Conservation (phyloP, 805 yeast genomes). For the Nakazawaea holstii region DNA sequence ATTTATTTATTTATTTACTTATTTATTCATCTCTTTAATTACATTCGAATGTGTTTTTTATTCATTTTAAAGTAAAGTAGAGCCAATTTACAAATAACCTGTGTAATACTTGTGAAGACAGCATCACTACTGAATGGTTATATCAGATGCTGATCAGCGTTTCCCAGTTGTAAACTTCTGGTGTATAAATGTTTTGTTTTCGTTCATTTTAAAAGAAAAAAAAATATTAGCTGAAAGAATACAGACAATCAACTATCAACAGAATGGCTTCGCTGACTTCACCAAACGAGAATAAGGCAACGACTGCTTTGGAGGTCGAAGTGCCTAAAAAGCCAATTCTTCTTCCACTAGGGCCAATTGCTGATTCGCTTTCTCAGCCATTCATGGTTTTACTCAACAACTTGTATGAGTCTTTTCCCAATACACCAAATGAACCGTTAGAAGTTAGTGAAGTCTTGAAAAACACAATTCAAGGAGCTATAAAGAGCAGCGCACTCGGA, state of each 20-base stretch:
- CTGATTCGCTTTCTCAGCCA: neutral
- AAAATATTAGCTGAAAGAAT: no score
- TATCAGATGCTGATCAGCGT: no score
- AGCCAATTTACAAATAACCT: neutral
- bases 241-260: neutral
- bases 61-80: neutral
- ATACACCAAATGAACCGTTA: neutral
- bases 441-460: neutral
- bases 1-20: slow-evolving; percentile 3
- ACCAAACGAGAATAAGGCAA: neutral
- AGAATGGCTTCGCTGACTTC: neutral
- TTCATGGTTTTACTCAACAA: neutral
- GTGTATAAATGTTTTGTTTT: no score
- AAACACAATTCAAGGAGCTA: neutral
- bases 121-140: no score
- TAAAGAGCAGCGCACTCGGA: neutral
- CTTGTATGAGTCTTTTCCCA: neutral
- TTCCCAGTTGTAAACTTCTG: no score
- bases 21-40: slow-evolving; percentile 1
- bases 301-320: neutral
- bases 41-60: no score
- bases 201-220: no score
- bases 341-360: neutral
- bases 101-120: no score
- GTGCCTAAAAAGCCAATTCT: neutral